Base-by-base conservation (phyloP, 2,329 filamentous ascomycete genomes). In the Nemania sp. region DNA sequence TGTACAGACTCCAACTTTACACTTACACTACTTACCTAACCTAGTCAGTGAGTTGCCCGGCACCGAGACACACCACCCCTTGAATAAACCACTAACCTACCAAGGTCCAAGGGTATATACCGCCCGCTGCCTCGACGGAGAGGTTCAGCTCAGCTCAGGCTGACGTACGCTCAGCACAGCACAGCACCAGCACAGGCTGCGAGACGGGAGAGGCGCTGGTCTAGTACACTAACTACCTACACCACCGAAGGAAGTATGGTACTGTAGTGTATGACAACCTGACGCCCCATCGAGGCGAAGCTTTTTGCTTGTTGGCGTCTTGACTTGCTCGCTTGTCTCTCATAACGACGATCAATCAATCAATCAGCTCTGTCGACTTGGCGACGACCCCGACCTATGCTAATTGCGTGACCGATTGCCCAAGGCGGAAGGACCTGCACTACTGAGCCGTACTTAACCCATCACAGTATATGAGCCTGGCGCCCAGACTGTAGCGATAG, bases 361-460 rank as follows among this genome's bases (percentile, higher is more conserved):
- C 35, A 39, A 39, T 39, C 35, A 39, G 25, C 25, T 29, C 42
- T 47, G 21, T 4, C 43, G 32, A n/a, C n/a, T n/a, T n/a, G n/a
- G n/a, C n/a, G n/a, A n/a, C n/a, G n/a, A n/a, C n/a, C n/a, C n/a
- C n/a, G n/a, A n/a, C 20, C 54, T 35, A 15, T 50, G 10, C 47
- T 11, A 1, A 18, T 40, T 48, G 48, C 59, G 59, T 62, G 59
- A 62, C 59, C 54, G 55, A 62, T 50, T 49, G 48, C 43, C 20
- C 10, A 45, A 53, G n/a, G 49, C 17, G 49, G 58, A 45, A 40
- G 37, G 4, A 29, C 25, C 3, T 29, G 7, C 25, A 29, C 25
- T 29, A 29, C 25, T 4, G 4, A 4, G 7, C 25, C 3, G 4
- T 29, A 46, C 17, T 20, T 2, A n/a, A 40, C n/a, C 21, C 11